phyloP scores from a whole-genome alignment of 352 stramenopile genomes.

The Phytophthora multivora region DNA sequence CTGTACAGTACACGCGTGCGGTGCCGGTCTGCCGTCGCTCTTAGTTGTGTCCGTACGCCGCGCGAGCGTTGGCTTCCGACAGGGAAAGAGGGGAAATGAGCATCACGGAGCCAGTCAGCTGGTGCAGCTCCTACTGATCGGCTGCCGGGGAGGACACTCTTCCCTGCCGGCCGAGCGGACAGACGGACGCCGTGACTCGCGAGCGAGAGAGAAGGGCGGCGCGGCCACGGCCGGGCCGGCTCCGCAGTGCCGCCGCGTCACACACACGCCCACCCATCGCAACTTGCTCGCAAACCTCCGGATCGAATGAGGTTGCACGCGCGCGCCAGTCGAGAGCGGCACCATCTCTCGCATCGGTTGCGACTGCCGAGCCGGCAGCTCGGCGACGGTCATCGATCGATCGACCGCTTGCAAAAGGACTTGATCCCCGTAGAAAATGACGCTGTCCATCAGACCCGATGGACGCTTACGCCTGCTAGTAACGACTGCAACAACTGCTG shows the following conservation, averaged over 20 bases:
- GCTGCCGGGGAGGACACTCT: slow-evolving; percentile 33
- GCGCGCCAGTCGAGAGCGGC: slow-evolving; percentile 22
- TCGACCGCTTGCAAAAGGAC: slow-evolving; percentile 2
- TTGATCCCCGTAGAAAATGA: neutral
- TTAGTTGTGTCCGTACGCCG: neutral
- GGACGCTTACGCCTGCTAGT: neutral
- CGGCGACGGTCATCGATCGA: neutral
- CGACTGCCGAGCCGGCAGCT: slow-evolving; percentile 12
- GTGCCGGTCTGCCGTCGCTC: neutral
- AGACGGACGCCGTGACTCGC: slow-evolving; percentile 31
- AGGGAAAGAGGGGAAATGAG: slow-evolving; percentile 46
- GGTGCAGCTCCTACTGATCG: slow-evolving; percentile 39
- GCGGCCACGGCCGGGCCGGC: slow-evolving; percentile 9
- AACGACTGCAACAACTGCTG: neutral
- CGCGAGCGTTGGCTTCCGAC: slow-evolving; percentile 18
- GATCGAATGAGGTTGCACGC: slow-evolving; percentile 11
- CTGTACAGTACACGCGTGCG: neutral
- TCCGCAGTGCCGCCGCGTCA: slow-evolving; percentile 21
- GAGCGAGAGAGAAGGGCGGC: slow-evolving; percentile 26
- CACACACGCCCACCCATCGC: slow-evolving; percentile 28
- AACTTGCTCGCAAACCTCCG: slow-evolving; percentile 24
- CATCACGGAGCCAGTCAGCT: slow-evolving; percentile 42
- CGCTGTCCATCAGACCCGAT: neutral
- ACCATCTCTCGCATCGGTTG: slow-evolving; percentile 21
- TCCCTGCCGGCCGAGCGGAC: slow-evolving; percentile 10